phyloP scores from a whole-genome alignment of 352 stramenopile genomes.

The Globisporangium cystogenes region DNA sequence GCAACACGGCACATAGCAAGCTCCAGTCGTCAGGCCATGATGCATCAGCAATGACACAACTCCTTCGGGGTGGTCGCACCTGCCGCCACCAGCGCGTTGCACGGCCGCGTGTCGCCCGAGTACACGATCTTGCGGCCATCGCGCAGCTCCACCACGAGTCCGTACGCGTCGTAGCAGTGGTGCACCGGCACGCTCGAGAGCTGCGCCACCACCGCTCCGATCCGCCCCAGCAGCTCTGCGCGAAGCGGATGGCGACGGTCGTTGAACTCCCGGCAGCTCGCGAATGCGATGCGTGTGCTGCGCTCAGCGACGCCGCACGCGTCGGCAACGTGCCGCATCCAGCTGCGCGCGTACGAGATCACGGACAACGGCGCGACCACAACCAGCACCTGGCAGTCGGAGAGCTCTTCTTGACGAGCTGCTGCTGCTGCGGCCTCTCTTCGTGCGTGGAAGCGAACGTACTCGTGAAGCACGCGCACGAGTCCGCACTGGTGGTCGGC shows the following conservation, averaged over 20 bases:
- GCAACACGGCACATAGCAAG: not conserved
- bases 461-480: slow-evolving; percentile 84
- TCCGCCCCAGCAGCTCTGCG: slow-evolving; percentile 19
- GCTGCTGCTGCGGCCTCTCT: not conserved
- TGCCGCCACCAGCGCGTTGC: slow-evolving; percentile 47
- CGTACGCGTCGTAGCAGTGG: slow-evolving; percentile 80
- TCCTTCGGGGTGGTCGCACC: too few relatives aligned
- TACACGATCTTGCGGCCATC: slow-evolving; percentile 78
- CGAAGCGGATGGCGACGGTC: slow-evolving; percentile 19
- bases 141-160: slow-evolving; percentile 50
- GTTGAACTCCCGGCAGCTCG: slow-evolving; percentile 56
- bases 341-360: slow-evolving; percentile 47
- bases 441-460: slow-evolving; percentile 19
- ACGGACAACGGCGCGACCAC: slow-evolving; percentile 53
- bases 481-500: slow-evolving; percentile 96
- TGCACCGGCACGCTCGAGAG: slow-evolving; percentile 64
- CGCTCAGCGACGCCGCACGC: not conserved
- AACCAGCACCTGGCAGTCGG: slow-evolving; percentile 18
- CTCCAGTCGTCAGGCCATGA: not conserved
- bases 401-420: too few relatives aligned
- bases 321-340: slow-evolving; percentile 23
- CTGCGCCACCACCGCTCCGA: slow-evolving; percentile 22
- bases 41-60: too few relatives aligned
- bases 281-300: slow-evolving; percentile 19
- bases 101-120: slow-evolving; percentile 93